phyloP scores from a whole-genome alignment of 2,329 filamentous ascomycete genomes.

The Stagonosporopsis cucurbitacearum region DNA sequence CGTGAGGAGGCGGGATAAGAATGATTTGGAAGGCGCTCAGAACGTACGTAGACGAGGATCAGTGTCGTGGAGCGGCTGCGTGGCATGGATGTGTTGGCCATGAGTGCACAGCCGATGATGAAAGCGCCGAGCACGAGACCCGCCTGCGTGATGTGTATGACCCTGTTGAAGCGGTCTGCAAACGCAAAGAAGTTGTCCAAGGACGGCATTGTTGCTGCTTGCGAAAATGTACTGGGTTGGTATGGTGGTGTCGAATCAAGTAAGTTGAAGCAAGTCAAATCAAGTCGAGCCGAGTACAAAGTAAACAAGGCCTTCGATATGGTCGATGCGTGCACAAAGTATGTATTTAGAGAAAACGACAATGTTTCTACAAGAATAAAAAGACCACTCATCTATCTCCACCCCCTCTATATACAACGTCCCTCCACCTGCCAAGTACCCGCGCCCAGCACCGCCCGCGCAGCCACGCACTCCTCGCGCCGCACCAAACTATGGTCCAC shows the following conservation, averaged over 20 bases:
- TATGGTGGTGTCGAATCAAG: too few relatives aligned
- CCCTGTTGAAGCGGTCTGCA: slow-evolving; percentile 8
- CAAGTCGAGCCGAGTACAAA: too few relatives aligned
- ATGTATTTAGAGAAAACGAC: too few relatives aligned
- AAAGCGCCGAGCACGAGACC: slow-evolving; percentile 12
- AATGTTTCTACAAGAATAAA: too few relatives aligned
- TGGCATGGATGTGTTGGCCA: slow-evolving; percentile 14
- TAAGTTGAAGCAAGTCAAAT: too few relatives aligned
- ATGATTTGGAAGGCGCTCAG: too few relatives aligned
- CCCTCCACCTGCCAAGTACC: neutral
- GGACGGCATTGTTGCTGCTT: neutral
- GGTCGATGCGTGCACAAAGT: too few relatives aligned
- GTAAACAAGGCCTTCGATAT: too few relatives aligned
- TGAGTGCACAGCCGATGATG: slow-evolving; percentile 11
- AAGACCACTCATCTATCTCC: too few relatives aligned
- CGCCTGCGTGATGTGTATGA: slow-evolving; percentile 10
- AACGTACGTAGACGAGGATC: slow-evolving; percentile 13
- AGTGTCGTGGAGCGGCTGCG: slow-evolving; percentile 11
- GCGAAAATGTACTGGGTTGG: neutral
- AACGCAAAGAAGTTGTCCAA: neutral
- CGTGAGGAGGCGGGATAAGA: neutral
- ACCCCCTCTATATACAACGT: neutral
- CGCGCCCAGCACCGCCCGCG: neutral
- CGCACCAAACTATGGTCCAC: too few relatives aligned
- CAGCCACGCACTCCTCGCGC: neutral